phyloP scores from a whole-genome alignment of 2,329 filamentous ascomycete species.

The Fusarium heterosporum region DNA sequence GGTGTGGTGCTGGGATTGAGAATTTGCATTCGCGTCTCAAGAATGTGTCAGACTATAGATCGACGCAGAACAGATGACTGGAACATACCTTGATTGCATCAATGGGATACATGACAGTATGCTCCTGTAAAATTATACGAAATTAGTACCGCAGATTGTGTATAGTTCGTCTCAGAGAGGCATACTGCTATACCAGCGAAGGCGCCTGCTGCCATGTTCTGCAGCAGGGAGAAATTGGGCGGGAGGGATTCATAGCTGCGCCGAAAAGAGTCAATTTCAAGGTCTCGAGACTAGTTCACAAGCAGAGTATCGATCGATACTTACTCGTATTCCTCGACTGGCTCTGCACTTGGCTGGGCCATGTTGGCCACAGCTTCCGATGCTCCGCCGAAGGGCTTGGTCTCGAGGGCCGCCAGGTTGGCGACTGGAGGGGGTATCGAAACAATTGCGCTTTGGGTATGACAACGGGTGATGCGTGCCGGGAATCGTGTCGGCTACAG shows the following conservation, averaged over 20 bases:
- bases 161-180: conserved; percentile 18
- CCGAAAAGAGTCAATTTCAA: conserved; percentile 15
- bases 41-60: conserved; percentile 33
- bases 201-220: conserved; percentile 96
- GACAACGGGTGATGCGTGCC: conserved; percentile 19
- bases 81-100: conserved; percentile 90
- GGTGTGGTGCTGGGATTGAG: conserved; percentile 84
- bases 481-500: conserved; percentile 16
- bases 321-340: conserved; percentile 75
- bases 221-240: conserved; percentile 90
- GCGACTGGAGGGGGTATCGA: conserved; percentile 50
- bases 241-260: conserved; percentile 91
- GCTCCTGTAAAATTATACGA: conserved; percentile 71
- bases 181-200: conserved; percentile 95
- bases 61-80: conserved; percentile 2
- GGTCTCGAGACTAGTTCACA: not conserved
- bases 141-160: conserved; percentile 27
- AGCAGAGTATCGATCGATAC: conserved; percentile 41
- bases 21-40: conserved; percentile 96
- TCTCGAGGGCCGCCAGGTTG: conserved; percentile 73
- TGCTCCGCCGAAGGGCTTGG: conserved; percentile 71
- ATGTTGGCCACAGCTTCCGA: conserved; percentile 75
- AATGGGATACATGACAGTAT: conserved; percentile 99
- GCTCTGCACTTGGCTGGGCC: conserved; percentile 75
- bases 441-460: conserved; percentile 33